These are phyloP conservation scores for Fusarium mexicanum DNA, from an alignment of 2,329 filamentous ascomycete genomes.

Conservation along the genomic window DNA sequence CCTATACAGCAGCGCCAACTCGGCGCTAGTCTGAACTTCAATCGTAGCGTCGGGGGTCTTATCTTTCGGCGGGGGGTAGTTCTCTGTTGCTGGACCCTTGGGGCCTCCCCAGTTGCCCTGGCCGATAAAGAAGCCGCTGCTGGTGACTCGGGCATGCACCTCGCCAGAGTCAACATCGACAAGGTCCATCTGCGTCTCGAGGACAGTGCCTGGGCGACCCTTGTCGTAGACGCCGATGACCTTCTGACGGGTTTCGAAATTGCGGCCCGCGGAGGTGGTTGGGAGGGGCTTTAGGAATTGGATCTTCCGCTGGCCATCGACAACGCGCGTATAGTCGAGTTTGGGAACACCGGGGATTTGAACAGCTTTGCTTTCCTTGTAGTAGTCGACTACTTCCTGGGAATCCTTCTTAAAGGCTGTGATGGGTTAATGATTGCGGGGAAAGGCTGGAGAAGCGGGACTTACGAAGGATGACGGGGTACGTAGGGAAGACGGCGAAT, in stretches of 20 bases:
- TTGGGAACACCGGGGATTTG: slow-evolving; percentile 52
- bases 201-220: slow-evolving; percentile 37
- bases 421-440: background rate
- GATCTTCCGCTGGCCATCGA: slow-evolving; percentile 55
- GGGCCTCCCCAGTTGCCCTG: slow-evolving; percentile 58
- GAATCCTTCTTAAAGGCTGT: slow-evolving; percentile 55
- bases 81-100: slow-evolving; percentile 49
- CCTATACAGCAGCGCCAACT: slow-evolving; percentile 54
- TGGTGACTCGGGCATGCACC: slow-evolving; percentile 51
- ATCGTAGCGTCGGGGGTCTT: slow-evolving; percentile 51
- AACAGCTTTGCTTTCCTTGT: slow-evolving; percentile 46
- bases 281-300: slow-evolving; percentile 52
- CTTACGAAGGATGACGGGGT: slow-evolving; percentile 53
- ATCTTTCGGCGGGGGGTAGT: slow-evolving; percentile 43
- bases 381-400: slow-evolving; percentile 56
- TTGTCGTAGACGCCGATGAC: slow-evolving; percentile 59
- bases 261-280: slow-evolving; percentile 47
- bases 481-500: slow-evolving; percentile 58
- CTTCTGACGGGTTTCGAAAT: slow-evolving; percentile 52
- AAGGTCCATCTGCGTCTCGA: slow-evolving; percentile 53
- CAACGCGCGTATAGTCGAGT: slow-evolving; percentile 53
- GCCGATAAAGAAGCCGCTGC: slow-evolving; percentile 55
- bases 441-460: background rate
- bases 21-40: slow-evolving; percentile 50
- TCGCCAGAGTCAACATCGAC: slow-evolving; percentile 51